Evolutionary conservation across 176 grass and related monocot genomes (phyloP).

Genomic region (Hordeum marinum): DNA sequence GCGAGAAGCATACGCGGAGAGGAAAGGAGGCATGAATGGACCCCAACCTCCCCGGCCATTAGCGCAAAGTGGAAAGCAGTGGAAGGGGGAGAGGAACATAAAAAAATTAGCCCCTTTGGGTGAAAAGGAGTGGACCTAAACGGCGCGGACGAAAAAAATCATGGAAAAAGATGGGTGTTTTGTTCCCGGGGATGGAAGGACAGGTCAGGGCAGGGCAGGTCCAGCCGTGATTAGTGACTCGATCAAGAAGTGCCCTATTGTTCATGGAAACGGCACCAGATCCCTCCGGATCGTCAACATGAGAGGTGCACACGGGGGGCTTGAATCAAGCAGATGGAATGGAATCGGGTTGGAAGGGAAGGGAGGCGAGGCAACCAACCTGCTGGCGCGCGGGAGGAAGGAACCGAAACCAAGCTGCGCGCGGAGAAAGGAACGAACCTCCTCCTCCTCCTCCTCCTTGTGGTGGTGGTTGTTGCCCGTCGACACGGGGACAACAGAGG

Average conservation of each 20-base stretch:
- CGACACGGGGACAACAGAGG: not conserved
- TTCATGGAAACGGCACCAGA: not conserved
- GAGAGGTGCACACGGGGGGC: not conserved
- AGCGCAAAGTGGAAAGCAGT: not conserved
- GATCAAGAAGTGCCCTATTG: not conserved
- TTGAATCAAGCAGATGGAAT: not conserved
- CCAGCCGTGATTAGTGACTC: not conserved
- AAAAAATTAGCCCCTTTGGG: not conserved
- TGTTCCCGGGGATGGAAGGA: not conserved
- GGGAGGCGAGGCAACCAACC: not conserved
- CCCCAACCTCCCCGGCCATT: not conserved
- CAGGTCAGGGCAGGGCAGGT: not conserved
- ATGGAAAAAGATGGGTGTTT: not conserved
- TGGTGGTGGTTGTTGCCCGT: not conserved
- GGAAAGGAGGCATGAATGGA: not conserved
- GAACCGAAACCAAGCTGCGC: not conserved
- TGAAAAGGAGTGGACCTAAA: conserved; percentile 12
- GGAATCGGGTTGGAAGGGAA: not conserved
- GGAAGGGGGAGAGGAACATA: not conserved
- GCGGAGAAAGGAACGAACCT: not conserved
- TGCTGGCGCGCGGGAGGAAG: not conserved
- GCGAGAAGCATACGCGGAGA: not conserved
- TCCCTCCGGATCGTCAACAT: not conserved
- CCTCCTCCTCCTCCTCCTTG: not conserved
- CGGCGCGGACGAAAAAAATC: not conserved